Evolutionary conservation across 1,139 yeast species (phyloP), one percentile per base, ranked within the genome.

Genomic region (Arxiozyma slooffiae): DNA sequence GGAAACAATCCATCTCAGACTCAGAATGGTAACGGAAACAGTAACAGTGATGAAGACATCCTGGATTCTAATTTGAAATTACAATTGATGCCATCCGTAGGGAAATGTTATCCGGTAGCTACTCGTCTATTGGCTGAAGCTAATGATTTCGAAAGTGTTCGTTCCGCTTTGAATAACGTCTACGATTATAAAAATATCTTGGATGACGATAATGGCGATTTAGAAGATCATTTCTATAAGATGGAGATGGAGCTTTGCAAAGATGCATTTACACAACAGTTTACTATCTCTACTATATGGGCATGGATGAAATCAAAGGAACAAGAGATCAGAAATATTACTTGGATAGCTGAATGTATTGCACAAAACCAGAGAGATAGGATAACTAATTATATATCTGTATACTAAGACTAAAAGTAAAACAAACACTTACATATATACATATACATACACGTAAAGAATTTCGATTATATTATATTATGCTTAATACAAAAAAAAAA

Each of bases 331-430:
- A 79, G 98, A 69, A 94, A 94, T 68, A 82, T 94, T 57, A 87
- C 97, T 22, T 94, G 98, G 98, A 90, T 94, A 55, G 96, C 97
- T 46, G 99, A 94, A 72, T 94, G 99, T 73, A 85, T 85, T 70
- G 90, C 92, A 45, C 94, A 85, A 66, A 83, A 82, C 64, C 95
- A 85, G 73, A 83, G 84, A 70, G 86, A 82, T 63, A 80, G 89
- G 70, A 82, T 85, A 53, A 83, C 82, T 60, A 83, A 82, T 66
- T 85, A 85, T 66, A 85, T 85, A 52, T 74, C 89, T 47, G 92
- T 84, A 44, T 84, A 79, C 60, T 82, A 64, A 39, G 5, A n/a
- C 7, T 11, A 9, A n/a, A 18, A 14, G 21, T 20, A 17, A 21
- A n/a, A 21, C 4, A 18, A 2, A 11, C 41, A 20, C 20, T 14